Evolutionary conservation across 345 rosid species (phyloP), one percentile per base, ranked within the genome.

Genomic region (Salix caprea): DNA sequence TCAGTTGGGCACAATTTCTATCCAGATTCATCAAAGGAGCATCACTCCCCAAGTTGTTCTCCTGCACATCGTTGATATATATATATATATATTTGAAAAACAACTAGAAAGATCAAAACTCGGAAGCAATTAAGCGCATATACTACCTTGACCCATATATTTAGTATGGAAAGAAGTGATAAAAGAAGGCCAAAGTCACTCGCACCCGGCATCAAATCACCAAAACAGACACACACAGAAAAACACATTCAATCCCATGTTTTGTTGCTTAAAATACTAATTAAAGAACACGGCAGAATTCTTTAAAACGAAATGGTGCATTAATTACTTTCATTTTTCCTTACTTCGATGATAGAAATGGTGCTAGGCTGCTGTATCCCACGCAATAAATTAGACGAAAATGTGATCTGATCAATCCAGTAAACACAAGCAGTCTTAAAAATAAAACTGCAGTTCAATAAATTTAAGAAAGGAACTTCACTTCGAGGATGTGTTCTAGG

Each of bases 11-110:
- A 92, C 97, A 34, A 46, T 75, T 86, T 81, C 98, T 86, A 67
- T 82, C 82, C 11, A 97, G 96, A 69, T 91, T 90, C 87, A 93
- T 93, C 82, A 91, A 80, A 44, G 96, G 84, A 71, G 91, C 94
- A 77, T 93, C 98, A 80, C 89, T 92, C 65, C 99, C 99, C 83
- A 93, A 85, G 24, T 79, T 84, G 70, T 90, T 92, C 78, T 86
- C 94, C 97, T 95, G 79, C 65, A 70, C 16, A 77, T 72, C 61
- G 58, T 46, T 34, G 19, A 16, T 54, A 32, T 34, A 34, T 32
- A 34, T 34, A 34, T 34, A 34, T 34, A 34, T 34, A 34, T 34
- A 5, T 34, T 5, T 34, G 21, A 67, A 52, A 19, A 21, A 21
- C 13, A 50, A 3, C 21, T 12, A 18, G 15, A 70, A 48, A 70